Evolutionary conservation across 305 asterid species (phyloP), one percentile per base, ranked within the genome.

Genomic region (Solanum hybrid): DNA sequence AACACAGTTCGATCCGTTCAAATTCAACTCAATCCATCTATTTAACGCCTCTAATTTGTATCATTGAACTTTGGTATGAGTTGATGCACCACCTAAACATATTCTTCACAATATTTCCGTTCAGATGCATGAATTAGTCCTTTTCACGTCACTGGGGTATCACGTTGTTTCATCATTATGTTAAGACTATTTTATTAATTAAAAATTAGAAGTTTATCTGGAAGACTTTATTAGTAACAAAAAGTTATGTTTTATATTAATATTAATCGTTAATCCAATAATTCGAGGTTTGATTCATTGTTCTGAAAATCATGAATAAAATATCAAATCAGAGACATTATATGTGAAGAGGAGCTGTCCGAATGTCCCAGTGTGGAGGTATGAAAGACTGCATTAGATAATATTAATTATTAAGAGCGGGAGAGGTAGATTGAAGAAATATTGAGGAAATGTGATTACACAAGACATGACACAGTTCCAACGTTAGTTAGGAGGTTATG

Each of bases 31-130:
- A 66, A 66, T n/a, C 3, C 14, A 24, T 66, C 4, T 10, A 66
- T 66, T 66, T 66, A 20, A 60, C 71, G 1, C 71, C 5, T 66
- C 1, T 66, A 66, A 66, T 66, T 66, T 66, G 13, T 66, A 27
- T 26, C 69, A 40, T 7, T 75, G 34, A 6, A 37, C 69, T 26
- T 81, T 40, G 35, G 9, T 40, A 14, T 81, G 69, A 40, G 16
- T 81, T 81, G 86, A 81, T 80, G 37, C 36, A 17, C 10, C 69
- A 24, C 86, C 86, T 40, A 24, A 80, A 26, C 4, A 79, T 42
- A 80, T 80, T 40, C 86, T 40, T 14, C 66, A 24, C 36, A 80
- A 38, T 38, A 37, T 37, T 79, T 24, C 34, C 2, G 8, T 79
- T 79, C 32, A 13, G 34, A 37, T 37, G 6, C 22, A 38, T 24